phyloP scores from a whole-genome alignment of 306 rosid genomes.

The Begonia peltatifolia region DNA sequence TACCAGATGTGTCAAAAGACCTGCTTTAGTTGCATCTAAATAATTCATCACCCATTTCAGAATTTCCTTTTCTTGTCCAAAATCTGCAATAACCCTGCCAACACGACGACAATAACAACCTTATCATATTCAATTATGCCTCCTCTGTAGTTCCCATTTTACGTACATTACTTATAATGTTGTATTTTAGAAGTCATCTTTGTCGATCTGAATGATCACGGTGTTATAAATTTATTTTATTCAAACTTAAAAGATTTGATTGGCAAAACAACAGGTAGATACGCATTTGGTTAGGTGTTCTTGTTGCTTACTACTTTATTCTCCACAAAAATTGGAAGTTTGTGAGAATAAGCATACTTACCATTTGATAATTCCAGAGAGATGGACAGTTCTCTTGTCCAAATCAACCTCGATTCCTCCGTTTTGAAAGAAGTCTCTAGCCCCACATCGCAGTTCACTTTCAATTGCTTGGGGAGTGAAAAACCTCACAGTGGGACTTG shows the following conservation, averaged over 20 bases:
- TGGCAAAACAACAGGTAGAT: too few species aligned
- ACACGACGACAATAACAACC: too few species aligned
- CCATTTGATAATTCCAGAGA: slow-evolving; percentile 64
- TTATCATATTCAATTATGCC: too few species aligned
- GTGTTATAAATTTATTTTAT: too few species aligned
- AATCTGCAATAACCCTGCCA: slow-evolving; percentile 58
- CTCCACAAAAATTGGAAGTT: too few species aligned
- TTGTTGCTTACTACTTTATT: too few species aligned
- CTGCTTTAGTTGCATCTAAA: slow-evolving; percentile 68
- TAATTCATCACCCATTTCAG: slow-evolving; percentile 58
- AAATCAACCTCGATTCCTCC: slow-evolving; percentile 70
- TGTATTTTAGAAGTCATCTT: too few species aligned
- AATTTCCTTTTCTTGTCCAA: slow-evolving; percentile 61
- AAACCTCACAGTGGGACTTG: slow-evolving; percentile 74
- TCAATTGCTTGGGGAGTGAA: slow-evolving; percentile 57
- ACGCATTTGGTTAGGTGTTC: too few species aligned
- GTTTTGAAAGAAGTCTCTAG: slow-evolving; percentile 63
- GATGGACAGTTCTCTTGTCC: slow-evolving; percentile 69
- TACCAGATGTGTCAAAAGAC: slow-evolving; percentile 79
- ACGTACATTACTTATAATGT: too few species aligned
- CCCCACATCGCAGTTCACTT: slow-evolving; percentile 66
- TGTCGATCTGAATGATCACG: too few species aligned
- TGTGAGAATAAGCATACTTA: slow-evolving; percentile 10
- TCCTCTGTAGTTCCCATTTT: too few species aligned
- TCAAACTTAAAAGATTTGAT: too few species aligned